Percentiles rank a stretch among this genome's conserved stretches.
Conservation (phyloP, 768 basidiomycete species). For the Lentinula raphanica region DNA sequence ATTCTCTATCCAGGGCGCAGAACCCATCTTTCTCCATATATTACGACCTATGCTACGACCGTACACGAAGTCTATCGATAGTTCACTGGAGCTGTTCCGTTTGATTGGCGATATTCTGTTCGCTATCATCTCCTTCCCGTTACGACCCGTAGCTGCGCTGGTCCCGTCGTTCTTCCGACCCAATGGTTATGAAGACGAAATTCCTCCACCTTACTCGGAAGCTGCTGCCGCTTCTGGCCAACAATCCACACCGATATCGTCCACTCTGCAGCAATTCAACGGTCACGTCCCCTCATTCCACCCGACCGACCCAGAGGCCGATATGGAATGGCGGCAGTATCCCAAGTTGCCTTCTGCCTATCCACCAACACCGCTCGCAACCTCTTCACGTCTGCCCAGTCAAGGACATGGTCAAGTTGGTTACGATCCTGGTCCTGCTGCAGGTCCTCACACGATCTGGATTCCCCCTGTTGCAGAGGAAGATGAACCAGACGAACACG, state of each 20-base stretch:
- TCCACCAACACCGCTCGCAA: conserved; percentile 59
- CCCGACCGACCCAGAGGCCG: conserved; percentile 4
- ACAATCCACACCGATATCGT: neutral
- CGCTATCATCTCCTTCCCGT: conserved; percentile 34
- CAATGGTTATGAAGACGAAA: neutral
- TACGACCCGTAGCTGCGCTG: conserved; percentile 26
- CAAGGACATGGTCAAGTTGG: conserved; percentile 3
- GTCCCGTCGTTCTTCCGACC: neutral
- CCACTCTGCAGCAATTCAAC: neutral
- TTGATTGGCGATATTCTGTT: conserved; percentile 63
- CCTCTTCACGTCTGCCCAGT: conserved; percentile 25
- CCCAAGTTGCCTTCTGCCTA: conserved; percentile 76
- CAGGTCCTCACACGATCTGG: conserved; percentile 13
- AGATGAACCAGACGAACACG: conserved; percentile 5
- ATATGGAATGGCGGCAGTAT: conserved; percentile 70
- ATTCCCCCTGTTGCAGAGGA: conserved; percentile 38
- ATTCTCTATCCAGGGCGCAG: conserved; percentile 57
- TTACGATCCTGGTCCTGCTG: conserved; percentile 6
- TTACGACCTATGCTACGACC: conserved; percentile 77
- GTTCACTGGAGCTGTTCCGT: conserved; percentile 52
- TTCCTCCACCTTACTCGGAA: conserved; percentile 1
- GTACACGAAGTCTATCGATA: conserved; percentile 62
- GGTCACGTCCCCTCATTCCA: neutral
- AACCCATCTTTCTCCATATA: conserved; percentile 77
- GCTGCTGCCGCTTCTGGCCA: neutral